Evolutionary conservation across 352 stramenopile genomes (phyloP).

Genomic region (Blastocystis sp.): DNA sequence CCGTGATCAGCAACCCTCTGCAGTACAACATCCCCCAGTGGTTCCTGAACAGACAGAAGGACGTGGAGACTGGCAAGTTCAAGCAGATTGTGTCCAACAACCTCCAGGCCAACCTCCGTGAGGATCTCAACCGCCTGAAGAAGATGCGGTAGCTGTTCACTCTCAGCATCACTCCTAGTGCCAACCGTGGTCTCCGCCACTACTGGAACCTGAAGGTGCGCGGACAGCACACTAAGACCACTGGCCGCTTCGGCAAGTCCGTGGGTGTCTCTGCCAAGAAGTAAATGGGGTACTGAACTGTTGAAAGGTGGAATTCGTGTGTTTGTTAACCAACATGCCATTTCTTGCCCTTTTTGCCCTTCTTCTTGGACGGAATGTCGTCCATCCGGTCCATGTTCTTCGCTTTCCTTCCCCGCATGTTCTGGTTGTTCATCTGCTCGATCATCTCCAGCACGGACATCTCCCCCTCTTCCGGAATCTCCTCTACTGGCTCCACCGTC

Average conservation of each 20-base stretch:
- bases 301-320: slow-evolving; percentile 66
- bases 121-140: slow-evolving; percentile 98
- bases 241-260: slow-evolving; percentile 79
- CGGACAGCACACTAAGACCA: slow-evolving; percentile 99
- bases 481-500: neutral
- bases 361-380: slow-evolving; percentile 23
- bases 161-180: slow-evolving; percentile 22
- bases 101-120: slow-evolving; percentile 94
- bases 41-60: slow-evolving; percentile 99
- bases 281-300: slow-evolving; percentile 9
- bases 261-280: slow-evolving; percentile 69
- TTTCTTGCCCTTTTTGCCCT: slow-evolving; percentile 63
- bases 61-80: slow-evolving; percentile 99
- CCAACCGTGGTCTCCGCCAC: slow-evolving; percentile 97
- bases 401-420: slow-evolving; percentile 52
- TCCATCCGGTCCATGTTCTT: slow-evolving; percentile 35
- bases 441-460: slow-evolving; percentile 63
- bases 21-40: slow-evolving; percentile 99
- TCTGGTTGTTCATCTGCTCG: slow-evolving; percentile 64
- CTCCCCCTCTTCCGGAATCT: slow-evolving; percentile 18
- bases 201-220: slow-evolving; percentile 98
- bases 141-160: slow-evolving; percentile 86
- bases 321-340: slow-evolving; percentile 30
- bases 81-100: slow-evolving; percentile 95
- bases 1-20: slow-evolving; percentile 97